These are phyloP conservation scores for Pistacia atlantica DNA, from an alignment of 345 rosid genomes.

Conservation along the genomic window DNA sequence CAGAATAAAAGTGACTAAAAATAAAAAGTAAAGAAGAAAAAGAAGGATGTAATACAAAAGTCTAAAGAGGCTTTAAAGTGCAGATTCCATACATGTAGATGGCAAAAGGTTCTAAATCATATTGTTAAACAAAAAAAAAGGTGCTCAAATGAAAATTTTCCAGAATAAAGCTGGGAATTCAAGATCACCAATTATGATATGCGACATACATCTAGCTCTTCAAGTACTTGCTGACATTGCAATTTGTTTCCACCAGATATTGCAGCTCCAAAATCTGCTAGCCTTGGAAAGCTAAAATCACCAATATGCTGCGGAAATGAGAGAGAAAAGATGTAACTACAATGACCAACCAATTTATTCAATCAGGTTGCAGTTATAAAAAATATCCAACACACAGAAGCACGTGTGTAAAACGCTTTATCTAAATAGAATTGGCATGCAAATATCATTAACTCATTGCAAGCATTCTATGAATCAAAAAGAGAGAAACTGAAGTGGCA, in stretches of 20 bases:
- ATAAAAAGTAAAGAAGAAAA: not conserved
- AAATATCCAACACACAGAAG: not conserved
- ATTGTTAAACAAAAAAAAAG: not conserved
- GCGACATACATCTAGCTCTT: constrained; percentile 92
- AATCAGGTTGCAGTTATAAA: not conserved
- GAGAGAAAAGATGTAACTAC: not conserved
- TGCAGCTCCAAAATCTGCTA: constrained; percentile 99
- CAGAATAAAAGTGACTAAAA: not conserved
- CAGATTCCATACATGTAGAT: not conserved
- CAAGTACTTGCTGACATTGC: constrained; percentile 90
- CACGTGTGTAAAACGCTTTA: not conserved
- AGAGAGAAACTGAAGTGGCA: not conserved
- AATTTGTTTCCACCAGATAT: constrained; percentile 91
- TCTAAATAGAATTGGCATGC: not conserved
- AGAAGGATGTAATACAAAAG: not conserved
- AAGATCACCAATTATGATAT: constrained; percentile 8
- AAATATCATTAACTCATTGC: not conserved
- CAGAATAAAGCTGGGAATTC: not conserved
- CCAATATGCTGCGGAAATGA: constrained; percentile 81
- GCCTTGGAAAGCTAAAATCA: constrained; percentile 81
- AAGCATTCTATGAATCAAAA: not conserved
- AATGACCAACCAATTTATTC: not conserved
- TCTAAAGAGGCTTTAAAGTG: not conserved
- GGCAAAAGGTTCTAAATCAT: not conserved
- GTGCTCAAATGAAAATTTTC: not conserved